These are phyloP conservation scores for Blastocystis sp. DNA, from an alignment of 352 stramenopile species.

Conservation along the genomic window DNA sequence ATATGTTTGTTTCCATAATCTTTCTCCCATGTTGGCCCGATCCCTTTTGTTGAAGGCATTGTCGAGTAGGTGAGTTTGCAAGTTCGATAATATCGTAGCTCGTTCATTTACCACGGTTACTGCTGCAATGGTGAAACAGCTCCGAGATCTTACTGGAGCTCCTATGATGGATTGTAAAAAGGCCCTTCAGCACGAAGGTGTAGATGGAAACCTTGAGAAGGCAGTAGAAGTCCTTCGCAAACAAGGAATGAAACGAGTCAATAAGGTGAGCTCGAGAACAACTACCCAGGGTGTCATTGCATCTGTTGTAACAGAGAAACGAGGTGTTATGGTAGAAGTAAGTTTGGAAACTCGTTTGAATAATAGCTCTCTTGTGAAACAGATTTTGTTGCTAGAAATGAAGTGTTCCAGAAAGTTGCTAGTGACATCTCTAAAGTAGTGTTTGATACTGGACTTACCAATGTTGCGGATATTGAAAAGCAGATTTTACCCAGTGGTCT, in stretches of 20 bases:
- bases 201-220: slow-evolving; percentile 69
- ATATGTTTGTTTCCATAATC: slow-evolving; percentile 34
- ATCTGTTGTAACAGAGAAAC: slow-evolving; percentile 50
- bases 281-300: slow-evolving; percentile 45
- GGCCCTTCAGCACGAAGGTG: slow-evolving; percentile 68
- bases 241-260: slow-evolving; percentile 68
- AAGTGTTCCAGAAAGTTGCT: slow-evolving; percentile 65
- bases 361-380: slow-evolving; percentile 65
- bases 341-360: not conserved
- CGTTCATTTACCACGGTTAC: slow-evolving; percentile 62
- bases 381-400: slow-evolving; percentile 66
- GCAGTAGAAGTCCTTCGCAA: slow-evolving; percentile 74
- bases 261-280: slow-evolving; percentile 62
- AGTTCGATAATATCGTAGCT: not conserved
- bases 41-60: not conserved
- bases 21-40: not conserved
- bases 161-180: slow-evolving; percentile 79
- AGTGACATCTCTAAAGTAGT: slow-evolving; percentile 55
- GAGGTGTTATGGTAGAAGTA: slow-evolving; percentile 62
- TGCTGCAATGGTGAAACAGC: slow-evolving; percentile 70
- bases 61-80: not conserved
- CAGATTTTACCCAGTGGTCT: slow-evolving; percentile 6
- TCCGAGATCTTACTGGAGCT: slow-evolving; percentile 70
- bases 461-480: slow-evolving; percentile 1
- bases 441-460: not conserved